Evolutionary conservation across 2,329 filamentous ascomycete genomes (phyloP), one percentile per base, ranked within the genome.

Genomic region (Exophiala xenobiotica): DNA sequence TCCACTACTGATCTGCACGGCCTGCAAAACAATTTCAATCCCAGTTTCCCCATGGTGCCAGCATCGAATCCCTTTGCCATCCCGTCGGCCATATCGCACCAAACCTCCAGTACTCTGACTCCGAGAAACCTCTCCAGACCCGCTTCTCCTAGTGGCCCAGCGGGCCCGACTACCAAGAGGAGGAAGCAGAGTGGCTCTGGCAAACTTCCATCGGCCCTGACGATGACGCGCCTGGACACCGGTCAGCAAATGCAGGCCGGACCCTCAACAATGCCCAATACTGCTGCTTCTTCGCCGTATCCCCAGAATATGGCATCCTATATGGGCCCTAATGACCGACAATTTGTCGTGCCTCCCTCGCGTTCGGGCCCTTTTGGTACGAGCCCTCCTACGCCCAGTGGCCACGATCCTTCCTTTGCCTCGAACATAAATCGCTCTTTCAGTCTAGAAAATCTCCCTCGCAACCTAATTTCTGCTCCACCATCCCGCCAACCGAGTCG

Each of bases 151-250:
- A 79, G 71, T 42, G 81, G 78, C 11, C 78, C 83, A 46, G 72
- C 77, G 24, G 86, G 83, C 1, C 87, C 87, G 1, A 77, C 77
- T 26, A 79, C 82, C 37, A 96, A 95, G 75, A 90, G 90, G 71
- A 81, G 90, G 57, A 96, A 95, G 68, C 83, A 86, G 4, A 90
- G 85, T 66, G 78, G 78, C 33, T 80, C 81, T 12, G 70, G 75
- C 26, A 88, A 88, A 67, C 73, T 95, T 11, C 87, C 89, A 0
- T 83, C 80, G 14, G 84, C 81, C 12, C 70, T 95, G 61, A 80
- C 85, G 6, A 95, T 96, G 90, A 95, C 90, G 1, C 83, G 83
- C 49, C 75, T 93, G 27, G 87, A 93, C 60, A 84, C 81, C 1
- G 73, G 67, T 12, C 38, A 40, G 49, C 72, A 72, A 31, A 33